Evolutionary conservation across 2,329 filamentous ascomycete genomes (phyloP).

Genomic region (Clarireedia homoeocarpa): DNA sequence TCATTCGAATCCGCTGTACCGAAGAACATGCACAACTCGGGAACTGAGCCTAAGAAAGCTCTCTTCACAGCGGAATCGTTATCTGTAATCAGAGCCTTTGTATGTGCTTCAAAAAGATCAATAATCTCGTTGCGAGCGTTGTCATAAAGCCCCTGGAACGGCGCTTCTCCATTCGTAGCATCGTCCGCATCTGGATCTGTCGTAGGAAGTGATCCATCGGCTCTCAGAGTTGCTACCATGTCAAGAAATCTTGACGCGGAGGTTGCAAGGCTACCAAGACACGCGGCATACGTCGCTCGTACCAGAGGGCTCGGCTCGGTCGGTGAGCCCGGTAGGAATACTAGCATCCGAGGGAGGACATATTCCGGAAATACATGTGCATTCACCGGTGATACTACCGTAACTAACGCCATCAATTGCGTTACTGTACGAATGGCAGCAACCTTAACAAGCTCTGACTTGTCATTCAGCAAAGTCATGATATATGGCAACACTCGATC

Average conservation of each 20-base stretch:
- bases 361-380: conserved; percentile 63
- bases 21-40: conserved; percentile 90
- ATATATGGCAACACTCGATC: conserved; percentile 90
- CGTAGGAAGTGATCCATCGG: conserved; percentile 72
- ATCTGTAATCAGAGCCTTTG: conserved; percentile 85
- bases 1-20: conserved; percentile 88
- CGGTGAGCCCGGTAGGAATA: conserved; percentile 45
- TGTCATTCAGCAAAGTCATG: conserved; percentile 73
- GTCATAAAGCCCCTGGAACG: conserved; percentile 80
- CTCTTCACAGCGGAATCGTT: conserved; percentile 76
- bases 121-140: conserved; percentile 77
- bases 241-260: conserved; percentile 82
- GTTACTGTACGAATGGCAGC: conserved; percentile 81
- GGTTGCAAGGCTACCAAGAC: conserved; percentile 78
- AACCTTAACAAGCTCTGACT: conserved; percentile 75
- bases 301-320: conserved; percentile 60
- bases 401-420: conserved; percentile 79
- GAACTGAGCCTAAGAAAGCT: conserved; percentile 85
- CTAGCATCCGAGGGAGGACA: conserved; percentile 55
- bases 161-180: conserved; percentile 55
- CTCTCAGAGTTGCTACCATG: conserved; percentile 79
- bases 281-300: conserved; percentile 86
- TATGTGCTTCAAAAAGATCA: conserved; percentile 77
- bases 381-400: conserved; percentile 74
- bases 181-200: conserved; percentile 75